Evolutionary conservation across 805 yeast genomes (phyloP), one percentile per base, ranked within the genome.

Genomic region (Saccharomyces paradoxus): DNA sequence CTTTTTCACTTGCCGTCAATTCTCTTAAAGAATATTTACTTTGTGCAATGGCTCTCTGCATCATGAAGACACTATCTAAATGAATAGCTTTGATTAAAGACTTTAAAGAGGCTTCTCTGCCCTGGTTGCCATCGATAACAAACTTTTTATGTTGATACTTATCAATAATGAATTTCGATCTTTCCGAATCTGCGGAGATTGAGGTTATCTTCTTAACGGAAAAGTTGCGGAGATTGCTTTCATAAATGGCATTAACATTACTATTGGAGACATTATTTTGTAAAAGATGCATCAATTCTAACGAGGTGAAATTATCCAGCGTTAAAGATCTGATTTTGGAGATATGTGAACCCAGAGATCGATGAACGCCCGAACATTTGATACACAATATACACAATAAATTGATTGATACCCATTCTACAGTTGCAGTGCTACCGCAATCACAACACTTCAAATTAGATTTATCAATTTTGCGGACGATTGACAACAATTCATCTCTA

Each of bases 381-480:
- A 89, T 84, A 69, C 98, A 91, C 27, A 92, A 74, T 2, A 85
- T 81, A 29, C 83, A 82, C 53, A 89, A 70, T 46, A 85, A 69
- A 62, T 87, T 90, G 55, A 89, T 75, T 0, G 96, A 87, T 3
- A 92, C 79, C 97, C 97, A 91, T 60, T 90, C 96, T 14, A 87
- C 95, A 2, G 58, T 50, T 14, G 77, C 81, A 0, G 69, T 63
- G 1, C 82, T 65, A 0, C 85, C 84, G 73, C 98, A 91, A 63
- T 91, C 98, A 13, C 88, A 87, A 70, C 98, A 91, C 1, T 60
- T 57, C 3, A 68, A 61, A 63, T 91, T 91, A 31, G 83, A 78
- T n/a, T 77, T 69, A 44, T 81, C 4, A 72, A 73, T 31, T 66
- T 50, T 4, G 56, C 58, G 21, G 62, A 50, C 6, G 51, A 22